Evolutionary conservation across 2,329 filamentous ascomycete genomes (phyloP).

Genomic region (Teratosphaeriaceae sp.): DNA sequence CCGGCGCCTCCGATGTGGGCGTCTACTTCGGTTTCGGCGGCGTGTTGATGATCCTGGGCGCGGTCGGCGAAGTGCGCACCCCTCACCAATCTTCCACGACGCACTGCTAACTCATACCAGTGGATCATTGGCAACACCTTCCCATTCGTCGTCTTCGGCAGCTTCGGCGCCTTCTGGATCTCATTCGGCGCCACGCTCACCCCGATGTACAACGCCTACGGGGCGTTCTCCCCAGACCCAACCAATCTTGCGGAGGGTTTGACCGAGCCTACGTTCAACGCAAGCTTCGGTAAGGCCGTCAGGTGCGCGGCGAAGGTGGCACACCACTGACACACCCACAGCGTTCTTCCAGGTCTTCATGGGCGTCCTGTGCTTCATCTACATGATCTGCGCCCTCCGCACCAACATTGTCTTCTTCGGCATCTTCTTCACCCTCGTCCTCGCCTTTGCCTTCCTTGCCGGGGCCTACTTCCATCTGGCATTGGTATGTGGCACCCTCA

Average conservation of each 20-base stretch:
- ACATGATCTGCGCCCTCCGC: conserved; percentile 61
- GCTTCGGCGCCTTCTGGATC: conserved; percentile 50
- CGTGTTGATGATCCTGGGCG: conserved; percentile 43
- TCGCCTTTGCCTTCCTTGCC: conserved; percentile 54
- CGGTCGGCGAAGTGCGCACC: conserved; percentile 40
- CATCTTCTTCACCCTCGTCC: conserved; percentile 59
- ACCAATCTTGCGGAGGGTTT: conserved; percentile 37
- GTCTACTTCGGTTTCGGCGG: conserved; percentile 46
- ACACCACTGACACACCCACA: background rate
- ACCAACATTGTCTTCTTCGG: conserved; percentile 65
- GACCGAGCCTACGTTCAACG: conserved; percentile 45
- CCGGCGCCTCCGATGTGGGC: conserved; percentile 42
- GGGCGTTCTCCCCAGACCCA: conserved; percentile 36
- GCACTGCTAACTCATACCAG: no score
- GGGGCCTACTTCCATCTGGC: conserved; percentile 55
- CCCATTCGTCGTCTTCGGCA: conserved; percentile 48
- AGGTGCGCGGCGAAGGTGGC: no score
- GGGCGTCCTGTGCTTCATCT: conserved; percentile 60
- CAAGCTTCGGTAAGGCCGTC: conserved; percentile 49
- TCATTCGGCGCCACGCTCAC: conserved; percentile 42
- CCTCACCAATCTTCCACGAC: no score
- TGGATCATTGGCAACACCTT: conserved; percentile 54
- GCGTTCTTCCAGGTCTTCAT: conserved; percentile 61
- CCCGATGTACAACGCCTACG: conserved; percentile 44
- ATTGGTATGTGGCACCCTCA: no score